phyloP scores from a whole-genome alignment of 352 stramenopile species.

The Phytophthora sp. region DNA sequence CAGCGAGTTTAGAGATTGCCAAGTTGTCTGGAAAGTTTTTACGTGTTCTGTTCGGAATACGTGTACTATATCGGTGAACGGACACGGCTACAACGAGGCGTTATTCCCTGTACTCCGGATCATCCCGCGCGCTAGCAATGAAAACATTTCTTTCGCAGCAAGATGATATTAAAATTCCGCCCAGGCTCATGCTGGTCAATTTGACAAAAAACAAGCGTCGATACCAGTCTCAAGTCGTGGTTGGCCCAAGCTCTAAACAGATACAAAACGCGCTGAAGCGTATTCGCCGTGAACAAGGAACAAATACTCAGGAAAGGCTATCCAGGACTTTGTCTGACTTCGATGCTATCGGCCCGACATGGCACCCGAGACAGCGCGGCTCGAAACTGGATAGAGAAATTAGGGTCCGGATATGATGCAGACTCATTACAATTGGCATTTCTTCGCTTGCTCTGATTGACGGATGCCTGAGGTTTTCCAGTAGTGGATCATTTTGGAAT shows the following conservation, averaged over 20 bases:
- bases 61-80: constrained; percentile 2
- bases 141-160: constrained; percentile 6
- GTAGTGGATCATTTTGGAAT: background rate
- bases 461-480: constrained; percentile 1
- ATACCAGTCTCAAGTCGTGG: background rate
- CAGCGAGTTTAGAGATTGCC: too few species aligned
- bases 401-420: background rate
- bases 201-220: background rate
- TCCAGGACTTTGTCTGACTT: constrained; percentile 1
- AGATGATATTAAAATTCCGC: constrained; percentile 8
- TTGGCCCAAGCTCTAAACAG: background rate
- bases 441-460: constrained; percentile 3
- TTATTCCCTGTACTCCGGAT: background rate
- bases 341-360: background rate
- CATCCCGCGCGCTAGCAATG: constrained; percentile 1
- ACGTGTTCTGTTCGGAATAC: background rate
- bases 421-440: constrained; percentile 5
- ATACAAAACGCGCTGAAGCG: background rate
- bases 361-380: background rate
- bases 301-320: background rate
- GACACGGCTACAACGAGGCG: background rate
- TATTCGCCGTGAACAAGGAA: constrained; percentile 8
- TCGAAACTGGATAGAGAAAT: constrained; percentile 1
- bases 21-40: too few species aligned
- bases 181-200: background rate